Base-by-base conservation (phyloP, 768 basidiomycete species). In the Collybia sordida region DNA sequence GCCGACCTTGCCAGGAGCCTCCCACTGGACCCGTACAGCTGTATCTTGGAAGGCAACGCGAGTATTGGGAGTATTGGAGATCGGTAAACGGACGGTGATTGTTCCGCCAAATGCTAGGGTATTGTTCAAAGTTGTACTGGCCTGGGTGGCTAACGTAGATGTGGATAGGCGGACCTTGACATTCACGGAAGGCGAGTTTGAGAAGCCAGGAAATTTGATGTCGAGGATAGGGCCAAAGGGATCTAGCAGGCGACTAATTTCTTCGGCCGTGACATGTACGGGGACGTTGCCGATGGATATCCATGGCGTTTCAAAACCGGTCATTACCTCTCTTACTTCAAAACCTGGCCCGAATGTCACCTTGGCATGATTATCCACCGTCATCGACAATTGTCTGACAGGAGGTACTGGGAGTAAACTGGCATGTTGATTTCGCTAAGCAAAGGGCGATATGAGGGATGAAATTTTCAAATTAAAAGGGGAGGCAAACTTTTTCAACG, bases 301-400 rank as follows among this genome's bases (percentile, higher is more conserved):
- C 71, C 80, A 82, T 5, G 76, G 78, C 0, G 84, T 83, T 57
- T 93, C 89, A 36, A 90, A 85, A 1, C 83, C 83, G 1, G 88
- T 90, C 6, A 64, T 64, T 5, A 90, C 61, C 0, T 80, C 73
- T 21, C 70, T 62, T 2, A 91, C 73, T 1, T 73, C 71, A 40
- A 88, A 87, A 0, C 90, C 90, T 0, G 79, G 63, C 25, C 77
- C 77, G 40, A 90, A 69, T 18, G 71, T 77, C 17, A 85, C 77
- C 44, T 70, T 74, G 18, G 78, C 82, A 47, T 85, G 77, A 31
- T 82, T 78, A 36, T 82, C 72, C 6, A 87, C 60, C 0, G 64
- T 71, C 11, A 76, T 42, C 11, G 49, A 51, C 55, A 60, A 61
- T 5, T 53, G 46, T 19, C 46, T 47, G 14, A 22, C 27, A 41